These are phyloP conservation scores for Boletus rubropictus DNA, from an alignment of 768 basidiomycete genomes.

Conservation along the genomic window DNA sequence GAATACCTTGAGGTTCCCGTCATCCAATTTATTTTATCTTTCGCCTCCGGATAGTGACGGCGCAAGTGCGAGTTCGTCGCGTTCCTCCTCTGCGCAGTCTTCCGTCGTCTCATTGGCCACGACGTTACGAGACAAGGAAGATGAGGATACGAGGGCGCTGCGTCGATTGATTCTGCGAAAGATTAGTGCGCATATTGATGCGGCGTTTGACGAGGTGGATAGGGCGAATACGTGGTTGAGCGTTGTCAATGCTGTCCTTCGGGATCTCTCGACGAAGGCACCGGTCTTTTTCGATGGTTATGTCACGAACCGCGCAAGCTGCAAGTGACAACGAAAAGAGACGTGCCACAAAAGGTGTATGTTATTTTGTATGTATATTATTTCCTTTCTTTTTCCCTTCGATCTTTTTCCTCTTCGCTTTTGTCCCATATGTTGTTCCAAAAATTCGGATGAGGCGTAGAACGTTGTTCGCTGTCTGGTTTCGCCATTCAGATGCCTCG, in stretches of 20 bases:
- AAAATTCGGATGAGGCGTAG: background rate
- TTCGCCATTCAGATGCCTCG: constrained; percentile 5
- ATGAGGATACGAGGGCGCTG: constrained; percentile 57
- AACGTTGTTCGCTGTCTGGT: background rate
- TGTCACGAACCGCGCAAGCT: constrained; percentile 11
- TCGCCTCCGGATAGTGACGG: constrained; percentile 13
- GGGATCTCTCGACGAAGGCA: constrained; percentile 40
- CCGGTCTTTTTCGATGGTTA: constrained; percentile 3
- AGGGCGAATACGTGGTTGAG: constrained; percentile 53
- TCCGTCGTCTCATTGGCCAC: constrained; percentile 42
- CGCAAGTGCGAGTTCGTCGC: constrained; percentile 12
- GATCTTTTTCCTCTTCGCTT: background rate
- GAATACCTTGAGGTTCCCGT: constrained; percentile 3
- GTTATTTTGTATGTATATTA: constrained; percentile 32
- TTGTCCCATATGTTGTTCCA: constrained; percentile 10
- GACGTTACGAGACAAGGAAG: constrained; percentile 49
- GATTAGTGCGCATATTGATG: constrained; percentile 50
- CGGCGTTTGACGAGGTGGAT: constrained; percentile 61
- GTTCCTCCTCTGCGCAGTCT: constrained; percentile 29
- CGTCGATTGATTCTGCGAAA: constrained; percentile 63
- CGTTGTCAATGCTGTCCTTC: constrained; percentile 58
- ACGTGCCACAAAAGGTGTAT: constrained; percentile 21
- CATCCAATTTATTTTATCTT: constrained; percentile 19
- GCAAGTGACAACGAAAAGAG: background rate
- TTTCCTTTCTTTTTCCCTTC: background rate